These are phyloP conservation scores for Eimeria brunetti DNA, from an alignment of 169 alveolate genomes.

Conservation along the genomic window DNA sequence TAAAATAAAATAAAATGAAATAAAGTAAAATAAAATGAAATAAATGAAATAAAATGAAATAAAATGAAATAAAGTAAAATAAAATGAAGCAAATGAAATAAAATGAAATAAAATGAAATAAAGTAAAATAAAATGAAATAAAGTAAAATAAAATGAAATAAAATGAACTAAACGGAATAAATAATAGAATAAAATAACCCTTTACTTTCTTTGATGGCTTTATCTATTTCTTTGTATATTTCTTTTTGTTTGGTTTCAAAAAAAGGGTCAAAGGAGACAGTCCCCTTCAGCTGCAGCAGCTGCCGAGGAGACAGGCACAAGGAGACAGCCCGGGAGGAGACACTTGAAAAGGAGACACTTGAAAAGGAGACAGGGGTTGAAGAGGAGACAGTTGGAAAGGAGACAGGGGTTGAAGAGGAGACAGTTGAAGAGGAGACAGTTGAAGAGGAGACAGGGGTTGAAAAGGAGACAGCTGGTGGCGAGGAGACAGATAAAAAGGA, in stretches of 20 bases:
- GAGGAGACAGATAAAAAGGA: background rate
- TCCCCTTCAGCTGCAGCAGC: background rate
- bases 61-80: background rate
- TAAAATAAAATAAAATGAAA: too few species aligned
- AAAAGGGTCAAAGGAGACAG: background rate
- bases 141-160: background rate
- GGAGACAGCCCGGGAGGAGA: background rate
- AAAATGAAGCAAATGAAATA: too few species aligned
- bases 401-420: background rate
- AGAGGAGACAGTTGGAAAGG: background rate
- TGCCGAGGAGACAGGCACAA: background rate
- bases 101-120: too few species aligned
- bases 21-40: too few species aligned
- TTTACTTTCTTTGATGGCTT: slow-evolving; percentile 6
- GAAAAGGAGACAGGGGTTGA: background rate
- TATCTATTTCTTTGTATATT: background rate
- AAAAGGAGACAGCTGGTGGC: background rate
- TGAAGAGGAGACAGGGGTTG: too few species aligned
- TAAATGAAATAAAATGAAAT: too few species aligned
- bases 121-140: too few species aligned
- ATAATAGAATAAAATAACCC: background rate
- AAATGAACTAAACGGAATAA: background rate
- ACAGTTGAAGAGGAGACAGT: background rate
- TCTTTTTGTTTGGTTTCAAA: background rate
- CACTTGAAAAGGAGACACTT: background rate